A percentile compares a stretch with the other conserved stretches of the same genome.
Evolutionary conservation across 805 yeast species (phyloP).

Genomic region (Saccharomycopsis sp.): DNA sequence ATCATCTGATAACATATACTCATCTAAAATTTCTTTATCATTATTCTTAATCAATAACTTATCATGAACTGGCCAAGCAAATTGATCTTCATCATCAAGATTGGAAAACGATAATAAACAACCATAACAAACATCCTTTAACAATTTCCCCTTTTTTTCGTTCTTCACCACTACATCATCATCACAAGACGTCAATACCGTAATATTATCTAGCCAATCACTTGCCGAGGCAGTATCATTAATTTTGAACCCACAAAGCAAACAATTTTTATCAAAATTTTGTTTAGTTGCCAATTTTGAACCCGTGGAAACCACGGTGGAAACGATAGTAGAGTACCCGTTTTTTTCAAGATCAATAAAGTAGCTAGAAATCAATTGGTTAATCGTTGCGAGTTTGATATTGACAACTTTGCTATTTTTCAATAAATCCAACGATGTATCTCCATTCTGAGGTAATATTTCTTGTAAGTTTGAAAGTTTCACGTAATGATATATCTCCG

Average conservation of each 20-base stretch:
- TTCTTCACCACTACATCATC: conserved; percentile 20
- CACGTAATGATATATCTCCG: conserved; percentile 24
- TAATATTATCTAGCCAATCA: conserved; percentile 32
- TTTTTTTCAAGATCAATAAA: conserved; percentile 30
- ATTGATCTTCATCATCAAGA: conserved; percentile 24
- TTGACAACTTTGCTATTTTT: conserved; percentile 20
- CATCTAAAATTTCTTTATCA: conserved; percentile 26
- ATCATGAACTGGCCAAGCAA: conserved; percentile 35
- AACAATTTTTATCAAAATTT: conserved; percentile 2
- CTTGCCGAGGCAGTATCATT: conserved; percentile 33
- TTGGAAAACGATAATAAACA: conserved; percentile 27
- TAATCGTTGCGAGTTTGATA: conserved; percentile 32
- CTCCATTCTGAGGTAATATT: conserved; percentile 8
- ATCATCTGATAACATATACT: conserved; percentile 26
- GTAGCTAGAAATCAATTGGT: conserved; percentile 32
- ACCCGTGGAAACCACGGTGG: conserved; percentile 38
- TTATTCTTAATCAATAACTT: conserved; percentile 17
- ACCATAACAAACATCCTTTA: conserved; percentile 31
- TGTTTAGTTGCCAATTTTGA: conserved; percentile 31
- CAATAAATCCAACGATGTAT: too few species aligned
- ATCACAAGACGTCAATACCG: conserved; percentile 30
- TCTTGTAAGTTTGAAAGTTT: conserved; percentile 7
- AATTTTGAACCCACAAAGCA: conserved; percentile 9
- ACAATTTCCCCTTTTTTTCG: neutral
- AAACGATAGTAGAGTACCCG: conserved; percentile 38